Percentiles rank a stretch among this genome's conserved stretches.
Conservation (phyloP, 2,329 filamentous ascomycete genomes). For the Penicillium brasilianum region DNA sequence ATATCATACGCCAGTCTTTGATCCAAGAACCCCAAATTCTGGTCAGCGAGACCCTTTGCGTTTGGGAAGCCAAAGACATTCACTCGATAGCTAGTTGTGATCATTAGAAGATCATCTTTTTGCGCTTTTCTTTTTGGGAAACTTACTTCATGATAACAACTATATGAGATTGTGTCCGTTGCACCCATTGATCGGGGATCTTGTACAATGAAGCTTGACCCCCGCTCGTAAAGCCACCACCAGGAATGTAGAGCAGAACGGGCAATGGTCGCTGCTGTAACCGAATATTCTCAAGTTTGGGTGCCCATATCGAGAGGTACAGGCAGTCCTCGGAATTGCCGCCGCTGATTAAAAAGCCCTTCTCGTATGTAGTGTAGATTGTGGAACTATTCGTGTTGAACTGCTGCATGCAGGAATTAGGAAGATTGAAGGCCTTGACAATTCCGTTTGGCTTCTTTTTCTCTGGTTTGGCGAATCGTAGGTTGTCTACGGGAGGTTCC, state of each 20-base stretch:
- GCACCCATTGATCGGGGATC: slow-evolving; percentile 47
- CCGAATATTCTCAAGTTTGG: slow-evolving; percentile 20
- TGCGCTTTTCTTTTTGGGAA: no score
- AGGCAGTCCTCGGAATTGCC: slow-evolving; percentile 50
- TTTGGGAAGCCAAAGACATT: slow-evolving; percentile 49
- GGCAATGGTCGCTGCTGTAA: slow-evolving; percentile 40
- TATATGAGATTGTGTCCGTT: slow-evolving; percentile 45
- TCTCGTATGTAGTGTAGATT: slow-evolving; percentile 16
- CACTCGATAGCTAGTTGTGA: slow-evolving; percentile 42
- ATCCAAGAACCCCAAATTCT: slow-evolving; percentile 51
- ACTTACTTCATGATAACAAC: slow-evolving; percentile 45
- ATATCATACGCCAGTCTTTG: slow-evolving; percentile 40
- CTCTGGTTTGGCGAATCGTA: slow-evolving; percentile 25
- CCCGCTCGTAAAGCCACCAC: slow-evolving; percentile 54
- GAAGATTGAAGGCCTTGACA: slow-evolving; percentile 7
- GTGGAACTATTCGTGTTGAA: slow-evolving; percentile 11
- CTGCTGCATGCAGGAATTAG: slow-evolving; percentile 17
- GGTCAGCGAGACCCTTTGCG: slow-evolving; percentile 48
- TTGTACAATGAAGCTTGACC: slow-evolving; percentile 54
- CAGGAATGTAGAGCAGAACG: slow-evolving; percentile 57
- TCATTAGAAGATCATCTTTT: not conserved
- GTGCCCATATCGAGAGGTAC: slow-evolving; percentile 50
- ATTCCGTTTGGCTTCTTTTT: slow-evolving; percentile 4
- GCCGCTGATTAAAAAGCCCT: slow-evolving; percentile 27
- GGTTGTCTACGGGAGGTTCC: slow-evolving; percentile 24